These are phyloP conservation scores for Fragaria vesca DNA, from an alignment of 306 rosid species.

Conservation along the genomic window DNA sequence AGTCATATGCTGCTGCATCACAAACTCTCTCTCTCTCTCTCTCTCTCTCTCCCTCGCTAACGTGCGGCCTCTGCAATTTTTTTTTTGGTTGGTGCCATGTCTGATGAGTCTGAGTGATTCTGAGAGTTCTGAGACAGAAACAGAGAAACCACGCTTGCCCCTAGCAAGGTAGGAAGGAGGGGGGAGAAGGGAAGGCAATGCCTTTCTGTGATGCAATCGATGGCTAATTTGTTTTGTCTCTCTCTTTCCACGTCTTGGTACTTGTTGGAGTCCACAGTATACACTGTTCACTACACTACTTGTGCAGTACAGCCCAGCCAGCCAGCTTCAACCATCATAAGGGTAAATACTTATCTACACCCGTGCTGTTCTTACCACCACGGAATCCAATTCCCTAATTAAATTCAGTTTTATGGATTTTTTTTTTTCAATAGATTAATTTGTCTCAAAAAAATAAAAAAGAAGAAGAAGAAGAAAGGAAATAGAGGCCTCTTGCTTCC, in stretches of 20 bases:
- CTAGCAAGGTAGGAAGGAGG: conserved; percentile 15
- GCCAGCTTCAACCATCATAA: not conserved
- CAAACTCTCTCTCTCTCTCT: not conserved
- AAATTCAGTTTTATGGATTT: not conserved
- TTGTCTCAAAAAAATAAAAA: not conserved
- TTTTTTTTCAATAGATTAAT: not conserved
- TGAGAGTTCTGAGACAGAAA: not conserved
- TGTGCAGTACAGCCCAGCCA: conserved; percentile 13
- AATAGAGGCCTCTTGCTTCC: not conserved
- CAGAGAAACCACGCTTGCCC: conserved; percentile 39
- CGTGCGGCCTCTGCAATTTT: not conserved
- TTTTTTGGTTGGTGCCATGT: not conserved
- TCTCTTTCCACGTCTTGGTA: conserved; percentile 40
- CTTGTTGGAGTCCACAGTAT: conserved; percentile 6
- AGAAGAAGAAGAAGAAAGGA: not conserved
- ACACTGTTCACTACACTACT: not conserved
- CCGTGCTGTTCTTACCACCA: not conserved
- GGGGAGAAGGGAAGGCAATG: not conserved
- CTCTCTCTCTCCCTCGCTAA: conserved; percentile 5
- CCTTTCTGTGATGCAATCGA: conserved; percentile 50
- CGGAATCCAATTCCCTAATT: not conserved
- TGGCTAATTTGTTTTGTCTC: conserved; percentile 37
- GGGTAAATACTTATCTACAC: not conserved
- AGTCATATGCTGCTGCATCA: not conserved
- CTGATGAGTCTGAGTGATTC: not conserved